Conservation (phyloP, 106 monocot genomes). For the Alisma plantagoaquatica region DNA sequence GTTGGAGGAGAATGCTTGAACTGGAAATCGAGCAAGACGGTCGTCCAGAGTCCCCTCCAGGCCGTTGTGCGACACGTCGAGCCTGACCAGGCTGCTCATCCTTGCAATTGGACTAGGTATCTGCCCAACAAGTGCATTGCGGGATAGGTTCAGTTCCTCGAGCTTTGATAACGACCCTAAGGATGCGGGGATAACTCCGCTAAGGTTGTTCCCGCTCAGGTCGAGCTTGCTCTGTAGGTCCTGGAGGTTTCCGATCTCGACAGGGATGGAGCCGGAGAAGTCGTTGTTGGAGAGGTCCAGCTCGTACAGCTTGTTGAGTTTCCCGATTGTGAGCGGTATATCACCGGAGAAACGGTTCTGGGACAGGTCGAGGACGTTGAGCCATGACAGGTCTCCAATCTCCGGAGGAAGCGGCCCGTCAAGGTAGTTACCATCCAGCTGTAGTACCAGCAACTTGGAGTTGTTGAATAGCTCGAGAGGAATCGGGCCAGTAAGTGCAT, state of each 20-base stretch:
- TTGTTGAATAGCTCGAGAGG: constrained; percentile 57
- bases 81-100: constrained; percentile 66
- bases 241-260: constrained; percentile 43
- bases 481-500: constrained; percentile 43
- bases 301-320: constrained; percentile 60
- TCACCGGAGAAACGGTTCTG: constrained; percentile 51
- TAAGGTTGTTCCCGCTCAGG: constrained; percentile 59
- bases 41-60: constrained; percentile 39
- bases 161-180: constrained; percentile 58
- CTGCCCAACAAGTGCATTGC: constrained; percentile 55
- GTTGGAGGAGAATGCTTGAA: constrained; percentile 45
- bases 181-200: constrained; percentile 53
- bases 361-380: constrained; percentile 62
- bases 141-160: constrained; percentile 66
- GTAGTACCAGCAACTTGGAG: constrained; percentile 53
- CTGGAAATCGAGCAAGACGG: constrained; percentile 48
- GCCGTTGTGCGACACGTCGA: constrained; percentile 68
- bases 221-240: constrained; percentile 70
- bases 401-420: constrained; percentile 35
- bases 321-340: constrained; percentile 57
- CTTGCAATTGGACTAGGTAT: constrained; percentile 39
- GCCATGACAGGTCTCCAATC: constrained; percentile 35
- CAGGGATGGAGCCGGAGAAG: constrained; percentile 45
- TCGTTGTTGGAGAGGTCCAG: constrained; percentile 49
- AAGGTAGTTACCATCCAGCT: constrained; percentile 51